Base-by-base conservation (phyloP, 495 filamentous ascomycete genomes). In the Xylaria acuta region DNA sequence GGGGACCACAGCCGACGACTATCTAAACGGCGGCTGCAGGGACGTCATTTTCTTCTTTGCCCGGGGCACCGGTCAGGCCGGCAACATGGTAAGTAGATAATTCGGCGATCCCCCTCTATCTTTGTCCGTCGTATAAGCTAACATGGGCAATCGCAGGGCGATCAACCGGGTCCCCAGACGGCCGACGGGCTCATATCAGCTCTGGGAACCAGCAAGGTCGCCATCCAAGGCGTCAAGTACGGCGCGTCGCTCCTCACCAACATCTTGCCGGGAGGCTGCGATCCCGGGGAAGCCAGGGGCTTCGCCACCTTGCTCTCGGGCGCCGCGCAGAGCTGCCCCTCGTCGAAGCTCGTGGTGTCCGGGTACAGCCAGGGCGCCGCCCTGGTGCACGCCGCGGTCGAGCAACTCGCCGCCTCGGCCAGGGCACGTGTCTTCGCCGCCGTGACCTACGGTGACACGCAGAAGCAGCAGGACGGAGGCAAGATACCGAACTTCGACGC, bases 401-500 rank as follows among this genome's bases (percentile, higher is more conserved):
- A 80, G 45, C 47, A 70, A 5, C 76, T 85, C 0, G 71, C 79
- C 18, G 69, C 77, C 9, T 70, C 75, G 45, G 78, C 82, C 47
- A 75, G 80, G 72, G 74, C 79, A 43, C 81, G 81, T 69, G 83
- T 86, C 62, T 80, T 81, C 32, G 81, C 81, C 36, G 83, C 84
- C n/a, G 78, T 84, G 25, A 74, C 82, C 0, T 86, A 84, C 60
- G 83, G 85, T 8, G 81, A 85, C 64, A 85, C 84, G 32, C 80
- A 84, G 62, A 85, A 83, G 69, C 74, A 75, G 20, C 81, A 82
- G 69, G 78, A 85, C 62, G 69, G 77, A 41, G 81, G 80, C 1
- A 74, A 77, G 22, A 84, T 89, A 64, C 80, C 82, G 27, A 83
- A 84, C 67, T 87, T 87, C 70, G 82, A 84, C 32, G 59, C 76